Evolutionary conservation across 805 yeast genomes (phyloP).

Genomic region (Candida koratica): DNA sequence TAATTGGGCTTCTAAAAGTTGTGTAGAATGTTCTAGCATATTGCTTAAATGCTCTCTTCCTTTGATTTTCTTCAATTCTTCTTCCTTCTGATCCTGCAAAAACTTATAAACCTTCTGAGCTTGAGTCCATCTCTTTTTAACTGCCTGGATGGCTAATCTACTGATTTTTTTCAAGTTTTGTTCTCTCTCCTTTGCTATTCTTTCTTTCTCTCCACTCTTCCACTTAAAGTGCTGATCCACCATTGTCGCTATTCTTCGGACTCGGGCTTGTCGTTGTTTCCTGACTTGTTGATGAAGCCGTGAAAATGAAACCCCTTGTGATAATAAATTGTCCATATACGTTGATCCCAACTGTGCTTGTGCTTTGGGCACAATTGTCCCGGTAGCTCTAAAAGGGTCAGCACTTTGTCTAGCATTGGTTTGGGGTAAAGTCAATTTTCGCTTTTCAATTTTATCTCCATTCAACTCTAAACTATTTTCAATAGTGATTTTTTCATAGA

Average conservation of each 20-base stretch:
- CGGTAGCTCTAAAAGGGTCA: slow-evolving; percentile 46
- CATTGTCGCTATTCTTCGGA: slow-evolving; percentile 73
- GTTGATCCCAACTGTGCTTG: slow-evolving; percentile 47
- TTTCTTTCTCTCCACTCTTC: slow-evolving; percentile 83
- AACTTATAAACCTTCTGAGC: slow-evolving; percentile 80
- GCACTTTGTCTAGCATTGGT: slow-evolving; percentile 33
- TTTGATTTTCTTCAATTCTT: slow-evolving; percentile 69
- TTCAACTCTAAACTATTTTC: slow-evolving; percentile 38
- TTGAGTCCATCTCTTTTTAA: slow-evolving; percentile 83
- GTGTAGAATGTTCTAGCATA: slow-evolving; percentile 88
- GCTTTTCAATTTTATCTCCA: slow-evolving; percentile 47
- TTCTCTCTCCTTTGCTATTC: slow-evolving; percentile 71
- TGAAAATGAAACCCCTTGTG: slow-evolving; percentile 72
- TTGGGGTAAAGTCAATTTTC: slow-evolving; percentile 45
- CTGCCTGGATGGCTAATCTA: slow-evolving; percentile 77
- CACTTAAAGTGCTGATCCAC: slow-evolving; percentile 84
- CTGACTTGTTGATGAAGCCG: slow-evolving; percentile 65
- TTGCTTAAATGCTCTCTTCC: slow-evolving; percentile 86
- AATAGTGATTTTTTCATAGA: slow-evolving; percentile 32
- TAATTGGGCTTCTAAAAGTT: slow-evolving; percentile 80
- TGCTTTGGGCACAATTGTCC: slow-evolving; percentile 36
- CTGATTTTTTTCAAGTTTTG: slow-evolving; percentile 66
- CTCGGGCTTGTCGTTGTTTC: slow-evolving; percentile 59
- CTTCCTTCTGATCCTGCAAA: slow-evolving; percentile 71
- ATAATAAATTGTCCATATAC: slow-evolving; percentile 67